Evolutionary conservation across 768 basidiomycete genomes (phyloP).

Genomic region (Favolaschia claudopus): DNA sequence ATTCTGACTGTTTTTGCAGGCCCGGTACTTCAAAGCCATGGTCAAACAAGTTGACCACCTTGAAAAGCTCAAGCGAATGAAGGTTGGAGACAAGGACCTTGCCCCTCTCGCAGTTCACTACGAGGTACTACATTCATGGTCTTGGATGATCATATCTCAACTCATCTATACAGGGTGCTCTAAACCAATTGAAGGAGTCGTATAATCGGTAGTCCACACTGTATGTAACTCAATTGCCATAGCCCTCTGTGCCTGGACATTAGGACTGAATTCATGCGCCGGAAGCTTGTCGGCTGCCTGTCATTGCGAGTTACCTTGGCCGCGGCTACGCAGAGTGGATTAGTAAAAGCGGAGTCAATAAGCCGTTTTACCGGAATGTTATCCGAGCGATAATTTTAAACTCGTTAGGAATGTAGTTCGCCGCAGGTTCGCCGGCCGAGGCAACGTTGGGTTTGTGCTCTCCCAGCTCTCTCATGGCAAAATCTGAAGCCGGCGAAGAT

Average conservation of each 20-base stretch:
- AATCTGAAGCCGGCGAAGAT: conserved; percentile 19
- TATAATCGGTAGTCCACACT: conserved; percentile 14
- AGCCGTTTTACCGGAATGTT: no score
- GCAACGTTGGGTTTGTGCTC: no score
- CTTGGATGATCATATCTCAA: background rate
- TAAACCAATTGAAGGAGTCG: conserved; percentile 19
- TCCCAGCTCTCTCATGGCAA: conserved; percentile 18
- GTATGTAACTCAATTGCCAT: no score
- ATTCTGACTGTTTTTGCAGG: conserved; percentile 50
- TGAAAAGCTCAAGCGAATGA: conserved; percentile 70
- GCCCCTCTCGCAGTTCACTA: conserved; percentile 65
- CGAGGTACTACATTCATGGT: conserved; percentile 59
- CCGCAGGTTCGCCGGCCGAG: conserved; percentile 1
- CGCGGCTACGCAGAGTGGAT: no score
- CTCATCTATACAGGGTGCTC: conserved; percentile 5
- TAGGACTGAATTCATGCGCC: no score
- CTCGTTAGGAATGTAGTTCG: background rate
- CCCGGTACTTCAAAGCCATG: conserved; percentile 88
- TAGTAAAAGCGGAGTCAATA: no score
- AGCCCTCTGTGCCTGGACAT: no score
- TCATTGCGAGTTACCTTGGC: no score
- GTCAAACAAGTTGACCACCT: conserved; percentile 76
- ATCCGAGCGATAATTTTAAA: no score
- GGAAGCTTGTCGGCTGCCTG: no score
- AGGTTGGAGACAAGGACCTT: conserved; percentile 68